These are phyloP conservation scores for Halocafeteria seosinensis DNA, from an alignment of 108 stramenopile genomes.

Conservation along the genomic window DNA sequence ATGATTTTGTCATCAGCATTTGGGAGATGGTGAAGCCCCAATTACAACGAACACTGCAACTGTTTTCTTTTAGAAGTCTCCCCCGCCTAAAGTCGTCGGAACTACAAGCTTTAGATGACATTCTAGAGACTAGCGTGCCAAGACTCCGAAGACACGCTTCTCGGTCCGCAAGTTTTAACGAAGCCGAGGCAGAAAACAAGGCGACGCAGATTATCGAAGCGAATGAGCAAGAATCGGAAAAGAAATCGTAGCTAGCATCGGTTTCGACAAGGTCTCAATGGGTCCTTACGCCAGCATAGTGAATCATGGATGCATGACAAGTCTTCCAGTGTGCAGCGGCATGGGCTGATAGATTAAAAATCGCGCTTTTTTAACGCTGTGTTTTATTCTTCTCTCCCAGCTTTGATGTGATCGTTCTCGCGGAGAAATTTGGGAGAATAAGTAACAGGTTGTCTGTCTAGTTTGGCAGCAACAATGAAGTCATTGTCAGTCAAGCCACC, in stretches of 20 bases:
- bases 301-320: too few relatives aligned
- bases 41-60: not conserved
- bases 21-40: slow-evolving; percentile 19
- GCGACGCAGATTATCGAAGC: not conserved
- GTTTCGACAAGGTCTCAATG: too few relatives aligned
- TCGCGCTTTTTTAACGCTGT: too few relatives aligned
- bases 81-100: not conserved
- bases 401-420: slow-evolving; percentile 16
- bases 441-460: slow-evolving; percentile 17
- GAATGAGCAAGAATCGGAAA: too few relatives aligned
- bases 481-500: slow-evolving; percentile 31
- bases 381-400: too few relatives aligned
- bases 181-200: not conserved
- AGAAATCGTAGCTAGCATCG: too few relatives aligned
- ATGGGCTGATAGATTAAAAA: too few relatives aligned
- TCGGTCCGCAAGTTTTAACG: not conserved
- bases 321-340: too few relatives aligned
- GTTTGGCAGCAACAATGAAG: slow-evolving; percentile 14
- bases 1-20: slow-evolving; percentile 6
- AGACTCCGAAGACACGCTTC: slow-evolving; percentile 12
- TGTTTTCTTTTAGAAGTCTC: not conserved
- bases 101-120: not conserved
- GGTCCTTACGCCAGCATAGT: too few relatives aligned
- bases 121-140: slow-evolving; percentile 5
- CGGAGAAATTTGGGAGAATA: slow-evolving; percentile 30